A percentile compares a stretch with the other conserved stretches of the same genome.
phyloP scores from a whole-genome alignment of 2,329 filamentous ascomycete genomes.

The Neoscytalidium dimidiatum region DNA sequence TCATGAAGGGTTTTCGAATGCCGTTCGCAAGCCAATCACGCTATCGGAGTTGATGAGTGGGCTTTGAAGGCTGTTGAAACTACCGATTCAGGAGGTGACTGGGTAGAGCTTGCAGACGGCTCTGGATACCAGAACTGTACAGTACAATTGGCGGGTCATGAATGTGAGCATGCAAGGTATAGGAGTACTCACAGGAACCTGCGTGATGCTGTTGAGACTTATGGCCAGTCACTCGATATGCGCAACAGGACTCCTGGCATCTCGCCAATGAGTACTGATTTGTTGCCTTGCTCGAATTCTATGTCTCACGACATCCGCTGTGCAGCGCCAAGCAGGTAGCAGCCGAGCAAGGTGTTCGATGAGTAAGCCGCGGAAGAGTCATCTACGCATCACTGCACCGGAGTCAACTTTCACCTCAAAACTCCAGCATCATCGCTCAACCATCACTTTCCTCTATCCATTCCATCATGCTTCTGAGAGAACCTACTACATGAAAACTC shows the following conservation, averaged over 20 bases:
- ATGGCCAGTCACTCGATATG: too few relatives aligned
- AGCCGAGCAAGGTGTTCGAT: neutral
- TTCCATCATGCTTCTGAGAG: neutral
- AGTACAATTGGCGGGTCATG: too few relatives aligned
- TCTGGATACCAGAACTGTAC: neutral
- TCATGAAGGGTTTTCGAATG: constrained; percentile 89
- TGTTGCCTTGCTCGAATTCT: too few relatives aligned
- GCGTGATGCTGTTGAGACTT: too few relatives aligned
- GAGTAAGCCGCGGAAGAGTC: neutral
- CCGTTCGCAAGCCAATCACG: constrained; percentile 83
- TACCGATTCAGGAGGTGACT: neutral
- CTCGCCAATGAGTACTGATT: too few relatives aligned
- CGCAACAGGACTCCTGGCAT: too few relatives aligned
- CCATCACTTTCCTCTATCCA: neutral
- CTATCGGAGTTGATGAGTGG: constrained; percentile 75
- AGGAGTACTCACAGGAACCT: too few relatives aligned
- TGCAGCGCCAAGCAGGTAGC: too few relatives aligned
- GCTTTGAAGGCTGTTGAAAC: constrained; percentile 45
- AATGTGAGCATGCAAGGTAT: too few relatives aligned
- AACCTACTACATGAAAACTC: too few relatives aligned
- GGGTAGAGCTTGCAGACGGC: neutral
- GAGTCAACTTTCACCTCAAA: neutral
- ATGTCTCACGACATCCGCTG: too few relatives aligned
- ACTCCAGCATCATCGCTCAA: too few relatives aligned
- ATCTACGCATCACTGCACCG: neutral